phyloP scores from a whole-genome alignment of 257 asterid genomes.

The Solanum piurae region DNA sequence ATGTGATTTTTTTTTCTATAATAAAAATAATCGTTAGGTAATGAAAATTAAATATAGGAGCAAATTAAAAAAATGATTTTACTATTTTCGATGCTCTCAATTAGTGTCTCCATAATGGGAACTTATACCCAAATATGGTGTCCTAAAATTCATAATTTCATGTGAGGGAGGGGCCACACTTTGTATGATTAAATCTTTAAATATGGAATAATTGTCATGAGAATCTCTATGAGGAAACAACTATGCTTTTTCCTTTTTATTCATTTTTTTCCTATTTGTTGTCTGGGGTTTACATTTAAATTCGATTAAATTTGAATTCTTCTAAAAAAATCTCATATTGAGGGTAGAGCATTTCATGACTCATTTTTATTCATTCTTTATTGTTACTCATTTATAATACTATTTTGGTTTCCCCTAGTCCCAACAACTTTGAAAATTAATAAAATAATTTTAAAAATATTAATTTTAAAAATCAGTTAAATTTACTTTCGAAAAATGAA shows the following conservation, averaged over 20 bases:
- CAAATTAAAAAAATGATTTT: neutral
- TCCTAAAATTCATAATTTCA: neutral
- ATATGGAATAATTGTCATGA: neutral
- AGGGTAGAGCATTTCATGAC: no score
- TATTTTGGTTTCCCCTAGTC: neutral
- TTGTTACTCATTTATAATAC: neutral
- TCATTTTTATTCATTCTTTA: neutral
- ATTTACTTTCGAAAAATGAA: neutral
- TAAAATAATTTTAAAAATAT: neutral
- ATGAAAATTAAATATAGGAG: neutral
- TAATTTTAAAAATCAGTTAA: neutral
- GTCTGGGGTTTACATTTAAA: fast-evolving
- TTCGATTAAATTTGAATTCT: no score
- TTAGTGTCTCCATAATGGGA: conserved; percentile 4
- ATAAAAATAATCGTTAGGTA: neutral
- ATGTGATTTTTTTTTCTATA: neutral
- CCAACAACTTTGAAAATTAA: neutral
- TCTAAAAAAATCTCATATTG: fast-evolving
- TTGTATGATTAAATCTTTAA: neutral
- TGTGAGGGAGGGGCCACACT: neutral
- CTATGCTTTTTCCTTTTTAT: neutral
- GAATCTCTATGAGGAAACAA: neutral
- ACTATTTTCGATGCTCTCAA: neutral
- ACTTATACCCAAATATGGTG: neutral
- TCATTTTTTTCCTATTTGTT: neutral